Base-by-base conservation (phyloP, 176 grass and related monocot species). In the Zizania latifolia region DNA sequence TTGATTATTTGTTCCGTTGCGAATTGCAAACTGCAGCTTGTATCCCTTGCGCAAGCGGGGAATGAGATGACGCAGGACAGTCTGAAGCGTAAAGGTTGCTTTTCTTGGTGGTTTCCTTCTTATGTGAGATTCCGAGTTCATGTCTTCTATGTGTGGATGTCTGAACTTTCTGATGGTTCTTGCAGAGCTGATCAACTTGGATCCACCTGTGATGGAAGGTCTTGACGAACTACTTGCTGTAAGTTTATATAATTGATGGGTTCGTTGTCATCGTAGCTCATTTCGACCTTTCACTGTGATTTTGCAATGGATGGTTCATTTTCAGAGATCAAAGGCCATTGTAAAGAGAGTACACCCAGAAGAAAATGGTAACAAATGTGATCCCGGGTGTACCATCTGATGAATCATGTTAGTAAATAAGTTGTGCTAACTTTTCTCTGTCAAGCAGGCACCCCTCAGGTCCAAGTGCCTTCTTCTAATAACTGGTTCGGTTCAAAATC, bases 401-500 rank as follows among this genome's bases (percentile, higher is more conserved):
- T 26, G 11, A 59, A 26, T 67, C 39, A 61, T 68, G 57, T 32
- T 7, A 41, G 15, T 21, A 3, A 16, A 12, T 74, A 0, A 0
- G 23, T 2, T 78, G 10, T 55, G 28, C 69, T 60, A 44, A 58
- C n/a, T 39, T 21, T 34, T 53, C 45, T 74, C 26, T 74, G 8
- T 59, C 31, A 0, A 74, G 44, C 70, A 83, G 80, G 53, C 28
- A 79, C 33, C 6, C 6, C 82, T 83, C 76, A 74, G 62, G 79
- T 77, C 30, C 84, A 92, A 64, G 75, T 72, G 74, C 69, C 89
- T 81, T 73, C 48, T 64, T 64, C 86, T n/a, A 73, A 78, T 55
- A 80, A 84, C 72, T 99, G 95, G 95, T 99, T 99, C 68, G 81
- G 91, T 70, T 84, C 91, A 60, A 99, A 92, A 90, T 86, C 94